These are phyloP conservation scores for Colletotrichum sp. DNA, from an alignment of 2,329 filamentous ascomycete genomes.

Conservation along the genomic window DNA sequence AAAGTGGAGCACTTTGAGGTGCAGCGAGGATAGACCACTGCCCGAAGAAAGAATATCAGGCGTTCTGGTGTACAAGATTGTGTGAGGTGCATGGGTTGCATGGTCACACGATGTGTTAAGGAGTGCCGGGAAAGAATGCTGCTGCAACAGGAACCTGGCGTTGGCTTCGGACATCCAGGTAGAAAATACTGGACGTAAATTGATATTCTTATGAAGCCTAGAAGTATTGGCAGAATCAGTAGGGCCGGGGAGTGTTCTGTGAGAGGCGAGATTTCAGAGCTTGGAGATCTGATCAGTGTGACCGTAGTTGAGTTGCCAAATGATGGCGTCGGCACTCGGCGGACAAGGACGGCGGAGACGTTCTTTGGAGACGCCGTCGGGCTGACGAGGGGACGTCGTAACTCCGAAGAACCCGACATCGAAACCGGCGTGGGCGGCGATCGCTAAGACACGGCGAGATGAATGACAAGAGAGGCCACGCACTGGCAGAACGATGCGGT, in stretches of 20 bases:
- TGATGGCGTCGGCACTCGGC: not conserved
- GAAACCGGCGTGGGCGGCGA: not conserved
- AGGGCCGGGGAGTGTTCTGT: not conserved
- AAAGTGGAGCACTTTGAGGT: slow-evolving; percentile 32
- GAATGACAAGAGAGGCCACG: not conserved
- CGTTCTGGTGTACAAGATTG: not conserved
- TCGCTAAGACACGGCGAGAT: not conserved
- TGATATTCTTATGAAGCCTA: not conserved
- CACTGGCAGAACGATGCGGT: not conserved
- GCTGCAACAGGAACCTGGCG: not conserved
- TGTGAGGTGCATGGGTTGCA: not conserved
- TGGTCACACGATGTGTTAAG: not conserved
- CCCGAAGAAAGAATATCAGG: not conserved
- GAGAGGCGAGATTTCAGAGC: not conserved
- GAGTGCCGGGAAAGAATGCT: not conserved
- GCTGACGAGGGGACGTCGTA: slow-evolving; percentile 3
- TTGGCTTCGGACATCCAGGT: not conserved
- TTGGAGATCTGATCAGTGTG: not conserved
- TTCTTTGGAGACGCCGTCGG: not conserved
- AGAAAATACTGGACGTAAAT: not conserved
- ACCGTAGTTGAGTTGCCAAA: not conserved
- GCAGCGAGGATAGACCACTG: not conserved
- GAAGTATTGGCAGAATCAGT: not conserved
- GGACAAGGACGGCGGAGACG: not conserved
- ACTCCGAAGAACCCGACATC: slow-evolving; percentile 13